Conservation (phyloP, 2,329 filamentous ascomycete species). For the Metarhizium guizhouense region DNA sequence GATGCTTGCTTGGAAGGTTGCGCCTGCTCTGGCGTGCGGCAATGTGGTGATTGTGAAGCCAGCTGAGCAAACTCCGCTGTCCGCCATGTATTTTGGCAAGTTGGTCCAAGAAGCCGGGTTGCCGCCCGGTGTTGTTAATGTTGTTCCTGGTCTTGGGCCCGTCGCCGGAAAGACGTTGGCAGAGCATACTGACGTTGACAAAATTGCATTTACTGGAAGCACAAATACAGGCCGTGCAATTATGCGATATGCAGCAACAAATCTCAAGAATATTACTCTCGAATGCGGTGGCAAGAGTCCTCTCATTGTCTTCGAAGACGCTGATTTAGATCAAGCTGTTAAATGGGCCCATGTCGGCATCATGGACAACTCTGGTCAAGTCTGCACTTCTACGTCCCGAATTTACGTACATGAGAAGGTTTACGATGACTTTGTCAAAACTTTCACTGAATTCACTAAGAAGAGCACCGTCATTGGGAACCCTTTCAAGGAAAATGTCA, state of each 20-base stretch:
- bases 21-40: conserved; percentile 59
- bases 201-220: conserved; percentile 72
- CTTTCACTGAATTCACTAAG: conserved; percentile 51
- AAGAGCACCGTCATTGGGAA: conserved; percentile 58
- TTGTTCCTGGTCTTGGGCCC: too few relatives aligned
- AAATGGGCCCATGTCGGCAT: conserved; percentile 45
- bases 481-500: conserved; percentile 59
- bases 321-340: conserved; percentile 58
- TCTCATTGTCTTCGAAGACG: conserved; percentile 55
- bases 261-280: conserved; percentile 55
- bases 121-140: conserved; percentile 68
- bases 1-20: conserved; percentile 58
- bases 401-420: conserved; percentile 54
- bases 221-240: conserved; percentile 64
- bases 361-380: conserved; percentile 54
- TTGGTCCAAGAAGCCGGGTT: conserved; percentile 67
- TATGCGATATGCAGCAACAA: conserved; percentile 59
- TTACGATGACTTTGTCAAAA: conserved; percentile 53
- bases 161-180: conserved; percentile 40
- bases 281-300: conserved; percentile 62
- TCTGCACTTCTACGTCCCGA: conserved; percentile 56
- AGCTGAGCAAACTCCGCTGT: conserved; percentile 59
- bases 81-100: conserved; percentile 54
- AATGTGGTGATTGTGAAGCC: conserved; percentile 58
- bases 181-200: conserved; percentile 59